These are phyloP conservation scores for Fusarium solani-melongenae DNA, from an alignment of 2,329 filamentous ascomycete species.

Conservation along the genomic window DNA sequence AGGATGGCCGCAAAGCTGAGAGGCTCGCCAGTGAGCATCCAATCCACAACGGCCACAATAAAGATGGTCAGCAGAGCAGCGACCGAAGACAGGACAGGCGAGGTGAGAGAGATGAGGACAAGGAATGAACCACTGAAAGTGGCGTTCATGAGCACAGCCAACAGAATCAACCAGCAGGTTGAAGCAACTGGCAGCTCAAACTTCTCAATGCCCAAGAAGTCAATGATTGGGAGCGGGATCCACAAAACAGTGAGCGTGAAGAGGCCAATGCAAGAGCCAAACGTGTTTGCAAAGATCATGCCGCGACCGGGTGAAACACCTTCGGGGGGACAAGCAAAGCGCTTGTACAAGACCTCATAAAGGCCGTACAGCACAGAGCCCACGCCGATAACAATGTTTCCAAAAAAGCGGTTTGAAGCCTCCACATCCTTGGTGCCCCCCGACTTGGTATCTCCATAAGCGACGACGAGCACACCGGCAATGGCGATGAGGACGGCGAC, in stretches of 20 bases:
- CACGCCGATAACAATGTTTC: slow-evolving; percentile 91
- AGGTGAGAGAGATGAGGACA: slow-evolving; percentile 91
- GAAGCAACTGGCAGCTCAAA: slow-evolving; percentile 85
- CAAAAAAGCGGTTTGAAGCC: slow-evolving; percentile 76
- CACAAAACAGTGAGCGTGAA: slow-evolving; percentile 91
- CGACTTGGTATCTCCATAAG: slow-evolving; percentile 80
- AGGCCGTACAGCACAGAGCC: slow-evolving; percentile 95
- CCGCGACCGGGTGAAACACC: slow-evolving; percentile 86
- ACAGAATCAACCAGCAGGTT: slow-evolving; percentile 81
- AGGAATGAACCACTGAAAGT: slow-evolving; percentile 94
- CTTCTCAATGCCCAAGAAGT: slow-evolving; percentile 79
- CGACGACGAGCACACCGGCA: slow-evolving; percentile 90
- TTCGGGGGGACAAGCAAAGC: slow-evolving; percentile 90
- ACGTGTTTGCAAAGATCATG: slow-evolving; percentile 94
- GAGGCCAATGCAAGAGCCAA: slow-evolving; percentile 85
- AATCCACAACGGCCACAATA: slow-evolving; percentile 92
- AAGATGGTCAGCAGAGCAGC: slow-evolving; percentile 96
- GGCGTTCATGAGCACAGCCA: slow-evolving; percentile 88
- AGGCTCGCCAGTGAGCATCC: slow-evolving; percentile 82
- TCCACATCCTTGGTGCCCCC: slow-evolving; percentile 56
- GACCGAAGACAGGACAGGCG: slow-evolving; percentile 90
- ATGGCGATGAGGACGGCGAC: slow-evolving; percentile 89
- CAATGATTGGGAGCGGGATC: slow-evolving; percentile 89
- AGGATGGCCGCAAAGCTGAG: slow-evolving; percentile 79
- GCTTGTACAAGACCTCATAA: slow-evolving; percentile 98